Evolutionary conservation across 2,329 filamentous ascomycete species (phyloP).

Genomic region (Cladosporium halotolerans): DNA sequence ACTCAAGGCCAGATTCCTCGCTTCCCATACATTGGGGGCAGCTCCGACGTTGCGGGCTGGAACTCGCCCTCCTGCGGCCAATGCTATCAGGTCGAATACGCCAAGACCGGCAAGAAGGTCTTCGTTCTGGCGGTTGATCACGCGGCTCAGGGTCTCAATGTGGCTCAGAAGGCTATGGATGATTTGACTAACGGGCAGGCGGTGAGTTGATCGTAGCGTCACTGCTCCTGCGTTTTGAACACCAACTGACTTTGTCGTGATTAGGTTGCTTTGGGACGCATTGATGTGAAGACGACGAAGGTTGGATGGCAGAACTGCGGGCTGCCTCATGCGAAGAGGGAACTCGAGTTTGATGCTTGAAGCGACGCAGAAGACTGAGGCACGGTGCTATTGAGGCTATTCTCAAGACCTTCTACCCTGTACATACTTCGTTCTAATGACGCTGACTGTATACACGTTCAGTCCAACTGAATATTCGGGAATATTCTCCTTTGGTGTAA

Average conservation of each 20-base stretch:
- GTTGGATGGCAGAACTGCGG: conserved; percentile 34
- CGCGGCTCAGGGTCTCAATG: conserved; percentile 43
- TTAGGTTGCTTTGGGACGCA: conserved; percentile 24
- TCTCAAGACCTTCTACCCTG: too few species aligned
- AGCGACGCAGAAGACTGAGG: background rate
- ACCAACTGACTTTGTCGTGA: background rate
- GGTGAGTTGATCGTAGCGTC: conserved; percentile 16
- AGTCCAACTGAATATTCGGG: too few species aligned
- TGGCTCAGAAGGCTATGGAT: conserved; percentile 45
- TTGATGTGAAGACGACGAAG: conserved; percentile 36
- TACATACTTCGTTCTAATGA: too few species aligned
- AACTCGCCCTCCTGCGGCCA: conserved; percentile 45
- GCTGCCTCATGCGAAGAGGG: conserved; percentile 21
- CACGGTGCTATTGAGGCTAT: too few species aligned
- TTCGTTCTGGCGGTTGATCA: conserved; percentile 46
- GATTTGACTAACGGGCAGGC: conserved; percentile 43
- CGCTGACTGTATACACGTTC: too few species aligned
- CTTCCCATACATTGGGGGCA: conserved; percentile 47
- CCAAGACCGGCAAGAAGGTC: conserved; percentile 37
- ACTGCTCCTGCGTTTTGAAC: conserved; percentile 33
- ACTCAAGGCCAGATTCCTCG: conserved; percentile 39
- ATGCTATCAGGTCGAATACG: conserved; percentile 47
- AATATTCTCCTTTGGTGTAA: too few species aligned
- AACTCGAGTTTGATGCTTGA: conserved; percentile 22
- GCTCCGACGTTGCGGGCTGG: conserved; percentile 43